These are phyloP conservation scores for Citrus mangshanensis DNA, from an alignment of 345 rosid species.

Conservation along the genomic window DNA sequence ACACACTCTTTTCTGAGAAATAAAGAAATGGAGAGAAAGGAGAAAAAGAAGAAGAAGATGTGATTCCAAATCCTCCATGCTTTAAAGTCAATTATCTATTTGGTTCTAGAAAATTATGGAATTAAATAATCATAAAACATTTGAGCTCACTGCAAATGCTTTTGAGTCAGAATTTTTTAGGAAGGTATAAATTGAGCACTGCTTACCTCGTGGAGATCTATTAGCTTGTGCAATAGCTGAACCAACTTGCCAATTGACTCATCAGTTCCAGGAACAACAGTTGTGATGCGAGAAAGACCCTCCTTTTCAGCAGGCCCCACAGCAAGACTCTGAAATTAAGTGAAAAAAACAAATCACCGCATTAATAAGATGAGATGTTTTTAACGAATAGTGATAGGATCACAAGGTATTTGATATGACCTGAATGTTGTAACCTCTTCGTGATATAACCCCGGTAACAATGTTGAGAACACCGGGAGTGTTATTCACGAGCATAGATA, in stretches of 20 bases:
- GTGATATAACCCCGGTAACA: slow-evolving; percentile 74
- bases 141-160: background rate
- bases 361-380: background rate
- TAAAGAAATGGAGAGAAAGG: no score
- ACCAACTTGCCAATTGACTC: slow-evolving; percentile 59
- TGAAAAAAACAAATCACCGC: background rate
- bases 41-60: background rate
- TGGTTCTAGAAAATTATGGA: background rate
- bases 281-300: slow-evolving; percentile 67
- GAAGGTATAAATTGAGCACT: background rate
- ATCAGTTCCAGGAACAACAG: slow-evolving; percentile 79
- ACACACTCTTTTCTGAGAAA: background rate
- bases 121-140: background rate
- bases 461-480: slow-evolving; percentile 86
- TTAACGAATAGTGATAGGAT: background rate
- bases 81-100: background rate
- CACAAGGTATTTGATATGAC: slow-evolving; percentile 22
- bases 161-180: background rate
- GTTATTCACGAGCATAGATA: slow-evolving; percentile 75
- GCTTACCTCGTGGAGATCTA: slow-evolving; percentile 67
- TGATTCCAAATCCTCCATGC: background rate
- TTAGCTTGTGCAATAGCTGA: slow-evolving; percentile 64
- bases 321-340: slow-evolving; percentile 55
- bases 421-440: slow-evolving; percentile 93
- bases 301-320: slow-evolving; percentile 67